A percentile compares a stretch with the other conserved stretches of the same genome.
Conservation (phyloP, 306 rosid genomes). For the Elaeagnus macrophylla region DNA sequence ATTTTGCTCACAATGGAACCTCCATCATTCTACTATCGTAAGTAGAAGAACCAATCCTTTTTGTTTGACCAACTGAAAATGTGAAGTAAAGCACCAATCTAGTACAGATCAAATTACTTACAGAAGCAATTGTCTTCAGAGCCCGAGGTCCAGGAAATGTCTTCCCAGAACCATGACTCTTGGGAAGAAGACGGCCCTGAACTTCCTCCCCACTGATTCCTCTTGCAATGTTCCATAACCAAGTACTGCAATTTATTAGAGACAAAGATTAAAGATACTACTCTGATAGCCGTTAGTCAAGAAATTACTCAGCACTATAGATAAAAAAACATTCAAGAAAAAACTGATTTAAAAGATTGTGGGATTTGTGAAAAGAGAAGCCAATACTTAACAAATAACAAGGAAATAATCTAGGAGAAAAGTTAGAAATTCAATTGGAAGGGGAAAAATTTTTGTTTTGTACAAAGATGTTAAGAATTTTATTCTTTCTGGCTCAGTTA, state of each 20-base stretch:
- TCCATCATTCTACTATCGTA: too few species aligned
- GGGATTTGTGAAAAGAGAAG: not conserved
- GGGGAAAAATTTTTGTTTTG: not conserved
- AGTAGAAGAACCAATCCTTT: too few species aligned
- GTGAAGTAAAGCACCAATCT: not conserved
- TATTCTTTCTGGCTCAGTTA: not conserved
- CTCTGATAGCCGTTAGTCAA: slow-evolving; percentile 13
- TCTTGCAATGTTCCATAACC: slow-evolving; percentile 97
- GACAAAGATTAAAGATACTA: slow-evolving; percentile 23
- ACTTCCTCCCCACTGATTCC: slow-evolving; percentile 90
- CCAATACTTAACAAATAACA: not conserved
- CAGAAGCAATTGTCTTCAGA: slow-evolving; percentile 59
- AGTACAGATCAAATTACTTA: slow-evolving; percentile 29
- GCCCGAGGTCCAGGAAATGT: slow-evolving; percentile 91
- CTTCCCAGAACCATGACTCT: slow-evolving; percentile 98
- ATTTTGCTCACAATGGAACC: too few species aligned
- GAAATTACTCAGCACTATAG: not conserved
- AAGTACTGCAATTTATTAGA: slow-evolving; percentile 51
- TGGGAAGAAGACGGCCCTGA: slow-evolving; percentile 80
- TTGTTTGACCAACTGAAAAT: not conserved
- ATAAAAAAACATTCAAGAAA: not conserved
- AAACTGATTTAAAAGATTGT: not conserved
- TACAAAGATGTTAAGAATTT: not conserved
- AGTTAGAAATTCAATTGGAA: slow-evolving; percentile 1
- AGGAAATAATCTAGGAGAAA: not conserved